Conservation (phyloP, 176 grass and related monocot species). For the Carex cristatella region DNA sequence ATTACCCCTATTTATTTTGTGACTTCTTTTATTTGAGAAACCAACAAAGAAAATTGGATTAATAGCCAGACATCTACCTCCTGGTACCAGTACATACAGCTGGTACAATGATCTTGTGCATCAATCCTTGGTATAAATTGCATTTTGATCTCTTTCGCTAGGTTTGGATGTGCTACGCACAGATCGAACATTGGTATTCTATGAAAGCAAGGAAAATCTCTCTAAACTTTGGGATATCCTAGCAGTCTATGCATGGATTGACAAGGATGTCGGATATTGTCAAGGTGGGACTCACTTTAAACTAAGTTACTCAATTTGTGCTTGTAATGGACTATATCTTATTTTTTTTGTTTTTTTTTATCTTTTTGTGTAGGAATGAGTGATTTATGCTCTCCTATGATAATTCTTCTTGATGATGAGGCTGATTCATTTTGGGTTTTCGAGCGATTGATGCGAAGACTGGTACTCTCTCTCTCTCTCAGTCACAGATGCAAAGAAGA, state of each 20-base stretch:
- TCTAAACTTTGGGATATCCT: constrained; percentile 98
- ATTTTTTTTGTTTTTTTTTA: constrained; percentile 12
- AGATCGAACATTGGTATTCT: constrained; percentile 92
- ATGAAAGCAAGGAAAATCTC: constrained; percentile 96
- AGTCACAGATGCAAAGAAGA: neutral
- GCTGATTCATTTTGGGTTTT: constrained; percentile 99
- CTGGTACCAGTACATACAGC: neutral
- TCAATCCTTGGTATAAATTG: neutral
- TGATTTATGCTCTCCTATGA: constrained; percentile 98
- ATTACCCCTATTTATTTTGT: neutral
- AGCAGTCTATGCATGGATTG: constrained; percentile 96
- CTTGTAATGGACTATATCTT: constrained; percentile 3
- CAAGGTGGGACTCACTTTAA: constrained; percentile 56
- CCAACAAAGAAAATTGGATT: neutral
- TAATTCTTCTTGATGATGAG: constrained; percentile 87
- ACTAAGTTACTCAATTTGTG: constrained; percentile 14
- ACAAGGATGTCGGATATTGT: constrained; percentile 98
- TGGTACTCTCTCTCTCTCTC: constrained; percentile 40
- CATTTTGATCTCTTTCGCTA: constrained; percentile 9
- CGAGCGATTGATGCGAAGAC: constrained; percentile 94
- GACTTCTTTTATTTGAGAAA: neutral
- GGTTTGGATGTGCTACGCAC: constrained; percentile 96
- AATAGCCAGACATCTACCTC: neutral
- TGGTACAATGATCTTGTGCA: neutral
- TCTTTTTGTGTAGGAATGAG: constrained; percentile 69